phyloP scores from a whole-genome alignment of 2,329 filamentous ascomycete species.

The Penicillium olsonii region DNA sequence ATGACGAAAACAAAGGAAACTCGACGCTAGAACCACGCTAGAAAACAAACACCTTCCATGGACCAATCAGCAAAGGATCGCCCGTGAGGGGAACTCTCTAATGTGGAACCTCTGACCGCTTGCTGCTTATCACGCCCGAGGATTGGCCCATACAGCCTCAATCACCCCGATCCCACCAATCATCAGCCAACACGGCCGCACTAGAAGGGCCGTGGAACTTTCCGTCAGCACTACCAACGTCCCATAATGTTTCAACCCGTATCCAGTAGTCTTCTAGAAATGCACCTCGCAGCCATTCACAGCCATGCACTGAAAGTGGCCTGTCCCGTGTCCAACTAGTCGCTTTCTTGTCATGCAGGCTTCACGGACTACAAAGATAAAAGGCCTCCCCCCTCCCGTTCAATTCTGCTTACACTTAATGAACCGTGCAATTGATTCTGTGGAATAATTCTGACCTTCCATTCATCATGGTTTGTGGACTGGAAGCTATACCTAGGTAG shows the following conservation, averaged over 20 bases:
- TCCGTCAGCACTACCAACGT: slow-evolving; percentile 10
- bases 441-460: neutral
- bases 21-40: slow-evolving; percentile 14
- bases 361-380: slow-evolving; percentile 7
- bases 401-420: slow-evolving; percentile 3
- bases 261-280: slow-evolving; percentile 10
- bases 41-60: slow-evolving; percentile 15
- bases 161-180: neutral
- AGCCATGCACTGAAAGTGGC: neutral
- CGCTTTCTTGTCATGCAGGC: slow-evolving; percentile 1
- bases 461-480: too few species aligned
- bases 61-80: neutral
- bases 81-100: slow-evolving; percentile 10
- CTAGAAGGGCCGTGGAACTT: slow-evolving; percentile 28
- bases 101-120: slow-evolving; percentile 18
- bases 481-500: too few species aligned
- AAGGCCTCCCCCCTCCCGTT: neutral
- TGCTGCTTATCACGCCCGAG: slow-evolving; percentile 10
- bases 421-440: neutral
- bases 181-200: neutral
- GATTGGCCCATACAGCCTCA: slow-evolving; percentile 3
- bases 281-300: neutral
- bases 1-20: neutral
- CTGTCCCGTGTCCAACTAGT: slow-evolving; percentile 5
- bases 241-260: slow-evolving; percentile 19